Base-by-base conservation (phyloP, 176 grass and related monocot species). In the Pontederia crassipes region DNA sequence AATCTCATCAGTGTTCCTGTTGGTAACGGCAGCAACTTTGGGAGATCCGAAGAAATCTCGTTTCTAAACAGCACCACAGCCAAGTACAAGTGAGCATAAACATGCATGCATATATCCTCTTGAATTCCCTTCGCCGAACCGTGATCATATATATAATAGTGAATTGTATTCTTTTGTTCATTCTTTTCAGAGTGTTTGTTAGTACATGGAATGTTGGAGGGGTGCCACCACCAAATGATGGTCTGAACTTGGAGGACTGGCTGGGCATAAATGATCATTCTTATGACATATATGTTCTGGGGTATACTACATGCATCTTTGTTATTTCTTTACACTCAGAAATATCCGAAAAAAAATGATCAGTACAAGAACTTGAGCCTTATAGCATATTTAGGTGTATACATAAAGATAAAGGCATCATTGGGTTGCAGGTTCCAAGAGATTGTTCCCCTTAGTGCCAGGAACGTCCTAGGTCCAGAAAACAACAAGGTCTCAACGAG, bases 151-250 rank as follows among this genome's bases (percentile, higher is more conserved):
- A 7, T 40, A 7, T 40, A 7, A 7, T 7, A 40, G 6, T 40
- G 32, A 40, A 40, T 40, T 40, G 6, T 40, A 40, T 17, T 4
- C 2, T 8, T 53, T 17, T 35, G 9, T 8, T 17, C 24, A 10
- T 45, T 17, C 54, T 49, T 12, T 52, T 4, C 18, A 62, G 70
- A 29, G 7, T 73, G 8, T 73, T 63, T 12, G 49, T 40, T 0
- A 27, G 70, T 24, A 73, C 70, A 40, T 73, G 70, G 70, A 73
- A 73, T 62, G 49, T 73, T 17, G 70, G 70, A 14, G 70, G 70
- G 1, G 8, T 73, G 8, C 29, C 49, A 8, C 70, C 70, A 46
- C 59, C 59, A 0, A 27, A 73, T 55, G 70, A 73, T 55, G 32
- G 32, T 40, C 13, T 62, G 9, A 61, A 73, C 9, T 46, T 73